Conservation (phyloP, 495 filamentous ascomycete species). For the Massariosphaeria phaeospora region DNA sequence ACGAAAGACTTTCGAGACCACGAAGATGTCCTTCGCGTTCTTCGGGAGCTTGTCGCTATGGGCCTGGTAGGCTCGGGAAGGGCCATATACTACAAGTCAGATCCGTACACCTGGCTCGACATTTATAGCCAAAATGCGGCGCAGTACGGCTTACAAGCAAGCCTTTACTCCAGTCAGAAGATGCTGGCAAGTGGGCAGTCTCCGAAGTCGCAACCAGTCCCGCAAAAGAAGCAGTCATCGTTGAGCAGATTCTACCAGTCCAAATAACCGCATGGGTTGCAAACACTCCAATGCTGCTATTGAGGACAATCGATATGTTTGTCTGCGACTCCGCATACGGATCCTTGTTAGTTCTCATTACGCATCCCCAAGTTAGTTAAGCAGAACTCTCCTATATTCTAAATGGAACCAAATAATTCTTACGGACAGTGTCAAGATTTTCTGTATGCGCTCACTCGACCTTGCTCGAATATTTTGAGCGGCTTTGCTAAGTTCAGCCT, state of each 20-base stretch:
- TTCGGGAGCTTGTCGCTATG: constrained; percentile 54
- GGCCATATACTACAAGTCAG: constrained; percentile 74
- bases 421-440: too few relatives aligned
- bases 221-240: constrained; percentile 22
- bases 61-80: constrained; percentile 49
- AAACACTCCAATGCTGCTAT: background rate
- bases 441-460: too few relatives aligned
- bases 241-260: background rate
- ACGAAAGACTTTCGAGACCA: constrained; percentile 66
- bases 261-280: background rate
- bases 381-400: too few relatives aligned
- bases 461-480: too few relatives aligned
- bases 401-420: too few relatives aligned
- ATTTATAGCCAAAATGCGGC: constrained; percentile 56
- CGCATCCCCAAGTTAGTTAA: too few relatives aligned
- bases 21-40: constrained; percentile 62
- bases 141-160: constrained; percentile 60
- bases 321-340: background rate
- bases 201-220: background rate
- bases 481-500: too few relatives aligned
- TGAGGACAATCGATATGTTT: background rate
- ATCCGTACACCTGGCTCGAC: constrained; percentile 69
- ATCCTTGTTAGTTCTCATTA: too few relatives aligned
- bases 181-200: constrained; percentile 30
- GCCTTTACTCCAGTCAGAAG: constrained; percentile 48